A percentile compares a stretch with the other conserved stretches of the same genome.
These are phyloP conservation scores for Colletotrichum phormii DNA, from an alignment of 2,329 filamentous ascomycete genomes.

Conservation along the genomic window DNA sequence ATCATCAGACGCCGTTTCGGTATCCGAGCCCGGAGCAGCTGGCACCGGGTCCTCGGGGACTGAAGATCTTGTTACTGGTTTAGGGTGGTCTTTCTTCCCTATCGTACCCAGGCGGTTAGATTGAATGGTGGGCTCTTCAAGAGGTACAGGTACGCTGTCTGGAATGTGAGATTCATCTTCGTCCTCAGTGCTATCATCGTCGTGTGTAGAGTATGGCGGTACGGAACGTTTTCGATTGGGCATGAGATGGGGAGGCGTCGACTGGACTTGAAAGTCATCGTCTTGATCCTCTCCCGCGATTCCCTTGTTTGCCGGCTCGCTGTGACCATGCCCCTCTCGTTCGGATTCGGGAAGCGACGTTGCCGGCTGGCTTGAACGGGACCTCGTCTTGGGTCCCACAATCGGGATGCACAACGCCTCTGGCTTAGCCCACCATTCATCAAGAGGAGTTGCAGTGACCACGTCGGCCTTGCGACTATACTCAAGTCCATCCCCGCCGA, in stretches of 20 bases:
- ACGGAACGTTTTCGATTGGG: conserved; percentile 41
- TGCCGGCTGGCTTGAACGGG: conserved; percentile 1
- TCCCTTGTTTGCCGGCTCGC: background rate
- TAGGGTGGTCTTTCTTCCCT: conserved; percentile 46
- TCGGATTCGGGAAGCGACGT: conserved; percentile 35
- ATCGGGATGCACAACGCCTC: conserved; percentile 15
- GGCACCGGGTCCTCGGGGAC: conserved; percentile 34
- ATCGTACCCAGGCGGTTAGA: conserved; percentile 49
- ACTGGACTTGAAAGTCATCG: conserved; percentile 65
- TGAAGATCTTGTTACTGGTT: conserved; percentile 39
- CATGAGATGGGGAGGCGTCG: conserved; percentile 55
- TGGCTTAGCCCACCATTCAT: conserved; percentile 60
- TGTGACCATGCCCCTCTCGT: conserved; percentile 17
- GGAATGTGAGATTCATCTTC: conserved; percentile 42
- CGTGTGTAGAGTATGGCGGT: conserved; percentile 34
- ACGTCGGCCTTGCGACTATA: conserved; percentile 45
- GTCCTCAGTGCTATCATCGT: conserved; percentile 48
- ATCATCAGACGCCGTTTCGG: conserved; percentile 57
- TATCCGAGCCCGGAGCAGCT: conserved; percentile 53
- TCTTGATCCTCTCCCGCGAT: conserved; percentile 50
- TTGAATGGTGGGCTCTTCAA: conserved; percentile 36
- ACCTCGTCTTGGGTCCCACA: conserved; percentile 10
- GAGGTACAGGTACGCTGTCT: conserved; percentile 38
- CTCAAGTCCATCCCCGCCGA: conserved; percentile 49
- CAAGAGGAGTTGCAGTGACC: conserved; percentile 49